Conservation (phyloP, 73 alveolate genomes). For the Paramecium bursaria region DNA sequence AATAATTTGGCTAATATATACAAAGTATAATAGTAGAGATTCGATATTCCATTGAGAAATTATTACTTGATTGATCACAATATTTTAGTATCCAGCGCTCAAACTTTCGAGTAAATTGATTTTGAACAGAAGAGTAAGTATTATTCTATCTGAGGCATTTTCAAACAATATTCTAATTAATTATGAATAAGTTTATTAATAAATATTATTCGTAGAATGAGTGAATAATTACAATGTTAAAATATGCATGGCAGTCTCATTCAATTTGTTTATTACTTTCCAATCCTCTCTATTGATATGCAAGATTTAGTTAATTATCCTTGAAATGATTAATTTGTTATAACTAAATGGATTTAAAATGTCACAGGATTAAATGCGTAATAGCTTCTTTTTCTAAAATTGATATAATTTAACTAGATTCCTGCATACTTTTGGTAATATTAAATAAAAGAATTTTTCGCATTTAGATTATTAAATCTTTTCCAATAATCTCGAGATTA, state of each 20-base stretch:
- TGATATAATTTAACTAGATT: background rate
- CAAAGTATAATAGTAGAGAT: too few relatives aligned
- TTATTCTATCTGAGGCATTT: conserved; percentile 36
- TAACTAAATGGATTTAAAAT: too few relatives aligned
- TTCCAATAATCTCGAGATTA: background rate
- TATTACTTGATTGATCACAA: conserved; percentile 5
- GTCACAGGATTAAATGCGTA: background rate
- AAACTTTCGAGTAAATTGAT: conserved; percentile 18
- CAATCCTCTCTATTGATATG: conserved; percentile 3
- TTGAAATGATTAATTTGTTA: too few relatives aligned
- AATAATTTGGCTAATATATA: too few relatives aligned
- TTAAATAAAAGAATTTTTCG: background rate
- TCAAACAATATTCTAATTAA: conserved; percentile 26
- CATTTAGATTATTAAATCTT: background rate
- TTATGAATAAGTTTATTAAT: background rate
- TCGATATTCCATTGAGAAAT: conserved; percentile 45
- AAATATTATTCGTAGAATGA: background rate
- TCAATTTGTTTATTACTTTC: background rate
- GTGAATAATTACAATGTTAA: conserved; percentile 1
- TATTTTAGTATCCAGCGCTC: conserved; percentile 1
- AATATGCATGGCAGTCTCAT: conserved; percentile 45
- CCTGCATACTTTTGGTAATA: conserved; percentile 32
- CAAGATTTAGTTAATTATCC: too few relatives aligned
- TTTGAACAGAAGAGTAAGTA: conserved; percentile 12
- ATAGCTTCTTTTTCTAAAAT: background rate